Conservation (phyloP, 139 green algal species). For the Chlorella sp. region DNA sequence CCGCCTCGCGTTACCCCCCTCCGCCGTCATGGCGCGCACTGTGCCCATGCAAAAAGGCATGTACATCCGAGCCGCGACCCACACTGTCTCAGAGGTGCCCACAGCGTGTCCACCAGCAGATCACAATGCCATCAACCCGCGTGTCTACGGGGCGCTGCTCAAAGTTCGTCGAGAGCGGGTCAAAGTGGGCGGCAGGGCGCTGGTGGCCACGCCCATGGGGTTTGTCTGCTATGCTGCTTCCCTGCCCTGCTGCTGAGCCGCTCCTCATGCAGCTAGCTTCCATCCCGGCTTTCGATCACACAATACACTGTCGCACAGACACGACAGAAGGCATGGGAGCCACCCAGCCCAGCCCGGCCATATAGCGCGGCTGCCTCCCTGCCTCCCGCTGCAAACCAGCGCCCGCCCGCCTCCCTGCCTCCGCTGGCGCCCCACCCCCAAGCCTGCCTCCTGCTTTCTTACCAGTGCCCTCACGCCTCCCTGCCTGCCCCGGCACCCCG, state of each 20-base stretch:
- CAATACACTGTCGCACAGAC: no score
- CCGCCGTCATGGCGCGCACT: neutral
- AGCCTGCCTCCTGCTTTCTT: no score
- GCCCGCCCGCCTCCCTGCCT: no score
- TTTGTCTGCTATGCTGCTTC: neutral
- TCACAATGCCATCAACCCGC: neutral
- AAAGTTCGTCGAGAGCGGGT: neutral
- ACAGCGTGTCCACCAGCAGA: neutral
- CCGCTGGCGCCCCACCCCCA: no score
- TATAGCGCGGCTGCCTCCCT: no score
- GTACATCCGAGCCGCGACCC: neutral
- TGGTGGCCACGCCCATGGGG: neutral
- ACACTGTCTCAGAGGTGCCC: neutral
- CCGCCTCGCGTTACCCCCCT: neutral
- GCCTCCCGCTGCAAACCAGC: no score
- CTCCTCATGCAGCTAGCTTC: neutral
- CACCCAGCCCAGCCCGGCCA: no score
- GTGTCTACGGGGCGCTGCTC: neutral
- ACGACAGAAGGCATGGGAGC: no score
- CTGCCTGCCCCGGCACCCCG: no score
- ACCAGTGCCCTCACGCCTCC: no score
- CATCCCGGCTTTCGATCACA: no score
- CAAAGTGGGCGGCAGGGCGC: no score
- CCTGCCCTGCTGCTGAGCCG: neutral
- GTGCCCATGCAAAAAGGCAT: neutral